Conservation (phyloP, 345 rosid species). For the Nephelium lappaceum region DNA sequence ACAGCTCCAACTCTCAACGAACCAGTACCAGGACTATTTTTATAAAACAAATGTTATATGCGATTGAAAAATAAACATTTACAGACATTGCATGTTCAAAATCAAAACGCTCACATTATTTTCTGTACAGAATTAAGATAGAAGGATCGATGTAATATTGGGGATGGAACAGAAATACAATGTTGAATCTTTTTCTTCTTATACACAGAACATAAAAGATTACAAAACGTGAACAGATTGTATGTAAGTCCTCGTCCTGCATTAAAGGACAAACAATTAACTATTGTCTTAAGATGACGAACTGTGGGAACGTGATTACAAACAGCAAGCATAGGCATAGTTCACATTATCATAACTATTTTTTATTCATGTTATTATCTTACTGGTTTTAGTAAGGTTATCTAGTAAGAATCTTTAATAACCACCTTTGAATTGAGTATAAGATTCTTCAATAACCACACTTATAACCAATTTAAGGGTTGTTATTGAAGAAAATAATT, state of each 20-base stretch:
- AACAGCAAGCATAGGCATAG: background rate
- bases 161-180: background rate
- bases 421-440: no score
- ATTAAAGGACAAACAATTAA: conserved; percentile 24
- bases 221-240: conserved; percentile 90
- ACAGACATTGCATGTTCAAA: background rate
- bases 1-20: no score
- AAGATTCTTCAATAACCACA: no score
- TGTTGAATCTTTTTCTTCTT: background rate
- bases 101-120: background rate
- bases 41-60: background rate
- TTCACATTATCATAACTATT: background rate
- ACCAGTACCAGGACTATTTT: no score
- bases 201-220: background rate
- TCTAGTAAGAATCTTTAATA: no score
- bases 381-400: no score
- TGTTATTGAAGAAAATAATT: no score
- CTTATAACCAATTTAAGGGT: no score
- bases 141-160: background rate
- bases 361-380: background rate
- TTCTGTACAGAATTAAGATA: background rate
- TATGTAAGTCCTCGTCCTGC: conserved; percentile 97
- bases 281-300: conserved; percentile 9
- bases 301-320: background rate
- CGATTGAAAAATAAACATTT: background rate